Base-by-base conservation (phyloP, 345 rosid genomes). In the Salix exigua region DNA sequence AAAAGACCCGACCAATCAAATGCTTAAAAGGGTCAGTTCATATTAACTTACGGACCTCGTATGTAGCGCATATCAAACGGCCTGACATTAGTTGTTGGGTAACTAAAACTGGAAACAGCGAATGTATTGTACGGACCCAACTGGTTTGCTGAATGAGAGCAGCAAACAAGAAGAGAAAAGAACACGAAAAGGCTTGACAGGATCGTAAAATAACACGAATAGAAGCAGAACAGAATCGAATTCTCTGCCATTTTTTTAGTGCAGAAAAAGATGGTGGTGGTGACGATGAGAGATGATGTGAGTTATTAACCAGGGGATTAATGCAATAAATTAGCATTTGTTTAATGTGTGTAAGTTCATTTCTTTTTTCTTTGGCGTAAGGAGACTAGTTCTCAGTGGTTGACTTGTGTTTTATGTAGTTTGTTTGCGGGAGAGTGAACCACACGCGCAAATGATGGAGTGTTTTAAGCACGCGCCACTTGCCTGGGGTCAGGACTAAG, bases 51-150 rank as follows among this genome's bases (percentile, higher is more conserved):
- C 85, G 40, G 31, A 91, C 97, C 96, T 88, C 97, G 87, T 66
- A 91, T 86, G 78, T 91, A 91, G 79, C 91, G 91, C 77, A 87
- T 85, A 72, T 84, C 91, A 74, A 83, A 89, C 7, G 94, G 91
- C 23, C 82, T 82, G 82, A 89, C 89, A 78, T 75, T 66, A 46
- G 91, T 86, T 78, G 83, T 77, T 12, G 97, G 96, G 75, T 91
- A 92, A 69, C 89, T 82, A 77, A 91, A 86, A 88, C 91, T 92
- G 16, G 96, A 91, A 9, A 91, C 75, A 1, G 89, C 85, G 81
- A 84, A 88, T 35, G 86, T 73, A 26, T 77, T 82, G 62, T 50
- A 75, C 25, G 64, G 65, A 76, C 60, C 83, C 71, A 78, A 72
- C 66, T 83, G 80, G 25, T 72, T 78, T 21, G 60, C 7, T 46